Evolutionary conservation across 306 rosid genomes (phyloP).

Genomic region (Amphicarpaea edgeworthii): DNA sequence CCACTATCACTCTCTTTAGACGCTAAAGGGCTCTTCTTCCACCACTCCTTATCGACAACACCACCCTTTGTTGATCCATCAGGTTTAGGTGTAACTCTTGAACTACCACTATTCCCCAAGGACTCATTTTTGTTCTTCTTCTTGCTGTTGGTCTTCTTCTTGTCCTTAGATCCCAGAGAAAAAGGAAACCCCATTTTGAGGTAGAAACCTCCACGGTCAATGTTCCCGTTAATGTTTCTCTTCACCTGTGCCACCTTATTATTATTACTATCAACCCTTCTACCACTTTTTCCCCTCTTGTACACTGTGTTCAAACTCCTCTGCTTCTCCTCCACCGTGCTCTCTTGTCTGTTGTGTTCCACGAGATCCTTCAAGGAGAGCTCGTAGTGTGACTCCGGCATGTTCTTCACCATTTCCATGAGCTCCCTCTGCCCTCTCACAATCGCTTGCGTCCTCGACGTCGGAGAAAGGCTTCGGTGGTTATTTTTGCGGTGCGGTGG

Average conservation of each 20-base stretch:
- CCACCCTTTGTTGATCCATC: slow-evolving; percentile 51
- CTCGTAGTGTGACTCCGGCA: slow-evolving; percentile 91
- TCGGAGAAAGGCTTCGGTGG: slow-evolving; percentile 66
- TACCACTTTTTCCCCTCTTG: slow-evolving; percentile 28
- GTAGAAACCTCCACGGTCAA: slow-evolving; percentile 71
- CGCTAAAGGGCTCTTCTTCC: slow-evolving; percentile 64
- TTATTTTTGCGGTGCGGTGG: slow-evolving; percentile 47
- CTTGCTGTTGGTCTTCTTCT: slow-evolving; percentile 46
- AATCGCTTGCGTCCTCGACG: slow-evolving; percentile 75
- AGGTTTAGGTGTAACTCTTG: slow-evolving; percentile 69
- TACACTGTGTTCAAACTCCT: not conserved
- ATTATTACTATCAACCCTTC: slow-evolving; percentile 30
- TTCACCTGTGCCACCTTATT: slow-evolving; percentile 16
- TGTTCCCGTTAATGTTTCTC: slow-evolving; percentile 52
- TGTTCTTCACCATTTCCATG: slow-evolving; percentile 88
- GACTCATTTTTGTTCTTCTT: slow-evolving; percentile 55
- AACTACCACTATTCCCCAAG: slow-evolving; percentile 31
- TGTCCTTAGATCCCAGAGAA: slow-evolving; percentile 58
- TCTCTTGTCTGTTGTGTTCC: slow-evolving; percentile 56
- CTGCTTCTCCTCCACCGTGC: not conserved
- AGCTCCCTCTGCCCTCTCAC: slow-evolving; percentile 81
- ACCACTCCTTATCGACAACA: slow-evolving; percentile 74
- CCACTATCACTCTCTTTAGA: slow-evolving; percentile 60
- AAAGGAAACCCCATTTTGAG: slow-evolving; percentile 77
- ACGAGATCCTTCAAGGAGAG: slow-evolving; percentile 89